Conservation (phyloP, 768 basidiomycete genomes). For the Hortiboletus campestris region DNA sequence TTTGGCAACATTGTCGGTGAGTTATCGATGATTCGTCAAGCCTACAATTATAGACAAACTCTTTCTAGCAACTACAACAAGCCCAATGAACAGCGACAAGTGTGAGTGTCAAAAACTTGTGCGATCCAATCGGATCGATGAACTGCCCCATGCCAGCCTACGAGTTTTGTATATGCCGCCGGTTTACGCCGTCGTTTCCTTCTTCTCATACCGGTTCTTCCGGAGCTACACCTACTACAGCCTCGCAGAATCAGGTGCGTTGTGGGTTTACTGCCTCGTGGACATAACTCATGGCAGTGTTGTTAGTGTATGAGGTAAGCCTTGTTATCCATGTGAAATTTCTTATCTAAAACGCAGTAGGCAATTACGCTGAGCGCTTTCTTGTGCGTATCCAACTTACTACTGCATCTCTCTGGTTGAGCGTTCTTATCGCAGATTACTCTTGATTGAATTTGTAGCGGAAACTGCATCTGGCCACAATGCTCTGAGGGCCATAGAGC, state of each 20-base stretch:
- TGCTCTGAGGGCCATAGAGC: slow-evolving; percentile 63
- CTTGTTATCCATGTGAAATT: background rate
- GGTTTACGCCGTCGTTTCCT: slow-evolving; percentile 78
- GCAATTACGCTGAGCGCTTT: slow-evolving; percentile 85
- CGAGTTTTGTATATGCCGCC: slow-evolving; percentile 84
- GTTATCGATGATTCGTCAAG: slow-evolving; percentile 15
- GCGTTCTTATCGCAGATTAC: slow-evolving; percentile 44
- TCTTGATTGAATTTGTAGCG: slow-evolving; percentile 85
- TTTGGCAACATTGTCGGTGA: slow-evolving; percentile 64
- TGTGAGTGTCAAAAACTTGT: slow-evolving; percentile 44
- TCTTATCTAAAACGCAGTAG: slow-evolving; percentile 37
- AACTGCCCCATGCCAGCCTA: slow-evolving; percentile 41
- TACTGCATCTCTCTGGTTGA: background rate
- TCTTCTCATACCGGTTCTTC: slow-evolving; percentile 84
- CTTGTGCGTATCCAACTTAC: slow-evolving; percentile 49
- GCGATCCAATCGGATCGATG: background rate
- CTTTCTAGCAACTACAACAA: slow-evolving; percentile 66
- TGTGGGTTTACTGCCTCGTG: slow-evolving; percentile 3
- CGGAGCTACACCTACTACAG: slow-evolving; percentile 68
- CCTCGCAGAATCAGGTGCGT: slow-evolving; percentile 49
- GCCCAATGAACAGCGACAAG: slow-evolving; percentile 73
- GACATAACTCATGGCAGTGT: slow-evolving; percentile 25
- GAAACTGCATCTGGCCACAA: slow-evolving; percentile 60
- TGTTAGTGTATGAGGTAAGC: slow-evolving; percentile 65
- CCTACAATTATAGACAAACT: background rate